Evolutionary conservation across 305 asterid genomes (phyloP).

Genomic region (Solanum chacoense): DNA sequence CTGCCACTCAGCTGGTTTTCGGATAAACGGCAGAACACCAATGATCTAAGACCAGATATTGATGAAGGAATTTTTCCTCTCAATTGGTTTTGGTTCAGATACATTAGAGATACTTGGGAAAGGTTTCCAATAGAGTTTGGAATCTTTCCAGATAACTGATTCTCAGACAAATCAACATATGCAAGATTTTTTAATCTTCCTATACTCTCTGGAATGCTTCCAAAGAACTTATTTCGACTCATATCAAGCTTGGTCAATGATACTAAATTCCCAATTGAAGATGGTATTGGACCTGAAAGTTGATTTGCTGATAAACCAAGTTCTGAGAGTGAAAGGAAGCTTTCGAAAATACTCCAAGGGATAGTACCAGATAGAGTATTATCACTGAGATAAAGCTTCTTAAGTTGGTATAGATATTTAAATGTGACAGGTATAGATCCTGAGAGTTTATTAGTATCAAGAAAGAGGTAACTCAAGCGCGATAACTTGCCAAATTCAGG

Average conservation of each 20-base stretch:
- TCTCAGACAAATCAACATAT: constrained; percentile 32
- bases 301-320: constrained; percentile 34
- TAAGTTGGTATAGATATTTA: constrained; percentile 9
- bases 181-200: constrained; percentile 27
- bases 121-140: constrained; percentile 38
- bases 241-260: constrained; percentile 32
- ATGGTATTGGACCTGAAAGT: constrained; percentile 37
- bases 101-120: constrained; percentile 18
- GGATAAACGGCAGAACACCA: constrained; percentile 24
- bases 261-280: constrained; percentile 24
- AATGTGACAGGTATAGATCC: constrained; percentile 42
- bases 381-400: constrained; percentile 21
- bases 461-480: constrained; percentile 21
- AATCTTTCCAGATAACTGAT: constrained; percentile 30
- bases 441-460: constrained; percentile 29
- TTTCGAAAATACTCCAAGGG: constrained; percentile 21
- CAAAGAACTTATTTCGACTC: constrained; percentile 32
- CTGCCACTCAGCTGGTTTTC: constrained; percentile 41
- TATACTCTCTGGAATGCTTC: constrained; percentile 29
- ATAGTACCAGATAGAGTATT: constrained; percentile 36
- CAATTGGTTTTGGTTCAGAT: constrained; percentile 29
- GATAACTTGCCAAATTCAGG: constrained; percentile 37
- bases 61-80: constrained; percentile 44
- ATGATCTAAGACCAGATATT: constrained; percentile 26
- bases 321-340: constrained; percentile 16